Percentiles rank a stretch among this genome's conserved stretches.
phyloP scores from a whole-genome alignment of 1,139 yeast genomes.

The Saccharomyces hybrid region DNA sequence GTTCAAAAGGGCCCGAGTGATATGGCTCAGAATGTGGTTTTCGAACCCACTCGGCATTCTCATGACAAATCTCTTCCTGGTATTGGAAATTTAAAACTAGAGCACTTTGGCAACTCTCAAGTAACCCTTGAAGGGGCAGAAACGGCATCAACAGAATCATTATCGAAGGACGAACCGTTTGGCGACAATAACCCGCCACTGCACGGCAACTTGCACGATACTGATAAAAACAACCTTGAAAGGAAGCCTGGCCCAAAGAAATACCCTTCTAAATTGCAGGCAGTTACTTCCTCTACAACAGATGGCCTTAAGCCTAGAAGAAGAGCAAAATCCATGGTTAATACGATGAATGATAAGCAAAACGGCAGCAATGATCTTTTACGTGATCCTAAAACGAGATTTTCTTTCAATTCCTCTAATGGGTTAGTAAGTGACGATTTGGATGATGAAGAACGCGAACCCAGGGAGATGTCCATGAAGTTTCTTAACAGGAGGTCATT shows the following conservation, averaged over 20 bases:
- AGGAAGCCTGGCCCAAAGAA: no score
- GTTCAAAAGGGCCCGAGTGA: not conserved
- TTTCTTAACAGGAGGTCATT: constrained; percentile 26
- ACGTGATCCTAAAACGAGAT: no score
- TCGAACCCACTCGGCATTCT: not conserved
- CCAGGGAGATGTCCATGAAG: constrained; percentile 23
- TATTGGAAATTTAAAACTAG: not conserved
- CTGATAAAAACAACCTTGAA: no score
- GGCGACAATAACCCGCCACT: no score
- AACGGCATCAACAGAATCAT: not conserved
- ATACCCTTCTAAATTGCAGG: no score
- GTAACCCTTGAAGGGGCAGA: not conserved
- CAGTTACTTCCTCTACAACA: no score
- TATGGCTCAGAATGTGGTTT: not conserved
- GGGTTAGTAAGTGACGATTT: not conserved
- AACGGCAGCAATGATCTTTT: no score
- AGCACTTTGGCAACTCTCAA: not conserved
- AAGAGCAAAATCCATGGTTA: no score
- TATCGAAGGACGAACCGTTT: not conserved
- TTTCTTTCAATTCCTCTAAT: not conserved
- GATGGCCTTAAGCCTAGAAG: no score
- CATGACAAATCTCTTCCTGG: not conserved
- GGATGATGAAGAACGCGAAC: constrained; percentile 14
- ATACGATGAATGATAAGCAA: no score
- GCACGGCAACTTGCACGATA: no score